Percentiles rank a stretch among this genome's conserved stretches.
These are phyloP conservation scores for Fonsecaea erecta DNA, from an alignment of 2,329 filamentous ascomycete genomes.

Conservation along the genomic window DNA sequence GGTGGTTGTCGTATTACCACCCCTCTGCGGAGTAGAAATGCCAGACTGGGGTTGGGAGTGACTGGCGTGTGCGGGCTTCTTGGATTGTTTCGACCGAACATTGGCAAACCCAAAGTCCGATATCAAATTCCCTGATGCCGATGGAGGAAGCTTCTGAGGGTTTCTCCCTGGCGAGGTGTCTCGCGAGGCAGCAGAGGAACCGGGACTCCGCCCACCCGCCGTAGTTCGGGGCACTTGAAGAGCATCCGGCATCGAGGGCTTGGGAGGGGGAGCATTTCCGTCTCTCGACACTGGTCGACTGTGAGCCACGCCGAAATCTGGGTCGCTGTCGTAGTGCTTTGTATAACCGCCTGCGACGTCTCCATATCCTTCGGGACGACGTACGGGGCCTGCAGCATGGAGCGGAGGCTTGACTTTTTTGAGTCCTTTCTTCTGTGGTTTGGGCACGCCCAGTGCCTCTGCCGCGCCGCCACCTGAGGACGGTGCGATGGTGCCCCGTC, in stretches of 20 bases:
- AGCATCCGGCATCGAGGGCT: constrained; percentile 58
- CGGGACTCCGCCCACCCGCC: constrained; percentile 40
- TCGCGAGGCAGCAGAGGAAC: constrained; percentile 53
- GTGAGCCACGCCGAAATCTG: constrained; percentile 3
- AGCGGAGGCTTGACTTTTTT: constrained; percentile 65
- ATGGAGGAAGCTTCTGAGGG: constrained; percentile 60
- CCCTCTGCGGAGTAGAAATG: constrained; percentile 70
- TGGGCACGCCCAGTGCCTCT: constrained; percentile 35
- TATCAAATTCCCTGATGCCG: constrained; percentile 77
- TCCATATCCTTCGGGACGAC: constrained; percentile 67
- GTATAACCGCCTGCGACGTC: constrained; percentile 72
- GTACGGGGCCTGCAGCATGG: constrained; percentile 65
- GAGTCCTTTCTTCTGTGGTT: constrained; percentile 49
- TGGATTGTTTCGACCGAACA: constrained; percentile 62
- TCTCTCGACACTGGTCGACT: constrained; percentile 38
- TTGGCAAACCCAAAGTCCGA: constrained; percentile 69
- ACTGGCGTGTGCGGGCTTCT: constrained; percentile 56
- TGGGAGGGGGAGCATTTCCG: constrained; percentile 52
- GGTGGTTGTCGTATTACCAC: constrained; percentile 44
- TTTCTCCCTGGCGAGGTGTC: constrained; percentile 47
- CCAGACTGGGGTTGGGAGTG: constrained; percentile 59
- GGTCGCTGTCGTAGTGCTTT: constrained; percentile 63
- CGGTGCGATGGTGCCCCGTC: constrained; percentile 47
- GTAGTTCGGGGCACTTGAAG: constrained; percentile 49
- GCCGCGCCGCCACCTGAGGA: not conserved